Evolutionary conservation across 2,329 filamentous ascomycete species (phyloP).

Genomic region (Talaromyces piceae): DNA sequence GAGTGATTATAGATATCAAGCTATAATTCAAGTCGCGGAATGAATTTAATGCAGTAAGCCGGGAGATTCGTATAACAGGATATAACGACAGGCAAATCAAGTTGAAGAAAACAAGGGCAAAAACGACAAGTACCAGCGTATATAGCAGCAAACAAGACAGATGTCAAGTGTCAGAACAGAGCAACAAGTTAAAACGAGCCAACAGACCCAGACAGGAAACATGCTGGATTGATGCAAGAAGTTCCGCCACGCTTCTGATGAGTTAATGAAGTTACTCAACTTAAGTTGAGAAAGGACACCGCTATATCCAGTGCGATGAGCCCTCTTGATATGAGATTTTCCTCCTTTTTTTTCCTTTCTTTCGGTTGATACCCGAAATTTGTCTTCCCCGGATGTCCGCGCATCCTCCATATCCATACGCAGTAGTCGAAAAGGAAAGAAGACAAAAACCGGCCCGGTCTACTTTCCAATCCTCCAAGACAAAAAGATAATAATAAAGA

Average conservation of each 20-base stretch:
- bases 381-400: constrained; percentile 1
- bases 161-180: background rate
- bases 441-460: constrained; percentile 2
- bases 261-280: background rate
- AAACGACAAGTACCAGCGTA: constrained; percentile 1
- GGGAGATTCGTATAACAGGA: background rate
- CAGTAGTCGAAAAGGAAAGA: background rate
- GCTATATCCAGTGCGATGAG: background rate
- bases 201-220: background rate
- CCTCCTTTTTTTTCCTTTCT: no score
- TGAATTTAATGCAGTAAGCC: background rate
- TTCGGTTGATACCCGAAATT: background rate
- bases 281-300: background rate
- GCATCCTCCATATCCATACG: background rate
- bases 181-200: background rate
- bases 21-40: background rate
- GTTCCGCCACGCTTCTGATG: constrained; percentile 4
- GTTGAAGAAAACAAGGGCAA: background rate
- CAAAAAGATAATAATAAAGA: background rate
- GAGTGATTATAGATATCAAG: no score
- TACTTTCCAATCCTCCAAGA: background rate
- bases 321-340: background rate
- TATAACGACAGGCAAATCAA: background rate
- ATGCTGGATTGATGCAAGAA: constrained; percentile 3
- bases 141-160: background rate